Evolutionary conservation across 1,284 basidiomycete species (phyloP).

Genomic region (Cryptococcus sp.): DNA sequence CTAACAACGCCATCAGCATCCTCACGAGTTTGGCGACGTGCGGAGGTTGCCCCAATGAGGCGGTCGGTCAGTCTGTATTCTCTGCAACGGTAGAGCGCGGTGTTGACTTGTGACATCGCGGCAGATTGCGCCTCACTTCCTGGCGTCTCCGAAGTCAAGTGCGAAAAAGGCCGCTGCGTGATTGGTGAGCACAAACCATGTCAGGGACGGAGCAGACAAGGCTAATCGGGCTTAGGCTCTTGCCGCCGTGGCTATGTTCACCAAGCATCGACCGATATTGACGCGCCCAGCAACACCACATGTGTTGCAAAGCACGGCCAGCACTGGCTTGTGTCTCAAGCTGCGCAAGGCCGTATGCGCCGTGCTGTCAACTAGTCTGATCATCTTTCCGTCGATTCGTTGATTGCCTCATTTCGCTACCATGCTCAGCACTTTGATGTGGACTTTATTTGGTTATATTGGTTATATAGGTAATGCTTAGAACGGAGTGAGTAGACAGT

Average conservation of each 20-base stretch:
- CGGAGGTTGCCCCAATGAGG: constrained; percentile 27
- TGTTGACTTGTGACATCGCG: not conserved
- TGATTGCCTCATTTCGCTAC: too few relatives aligned
- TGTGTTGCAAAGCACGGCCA: constrained; percentile 3
- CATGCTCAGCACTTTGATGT: too few relatives aligned
- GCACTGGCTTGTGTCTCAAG: too few relatives aligned
- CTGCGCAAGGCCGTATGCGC: too few relatives aligned
- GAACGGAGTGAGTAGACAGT: too few relatives aligned
- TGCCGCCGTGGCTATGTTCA: constrained; percentile 26
- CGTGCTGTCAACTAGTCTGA: too few relatives aligned
- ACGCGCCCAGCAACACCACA: constrained; percentile 8
- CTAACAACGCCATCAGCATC: constrained; percentile 9
- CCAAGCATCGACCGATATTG: not conserved
- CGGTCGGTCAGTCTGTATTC: constrained; percentile 23
- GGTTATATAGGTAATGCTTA: too few relatives aligned
- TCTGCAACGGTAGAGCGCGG: not conserved
- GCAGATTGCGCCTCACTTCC: constrained; percentile 28
- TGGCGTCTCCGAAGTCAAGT: constrained; percentile 28
- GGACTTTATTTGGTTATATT: too few relatives aligned
- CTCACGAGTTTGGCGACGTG: constrained; percentile 23
- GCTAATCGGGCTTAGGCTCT: constrained; percentile 11
- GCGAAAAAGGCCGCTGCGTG: constrained; percentile 24
- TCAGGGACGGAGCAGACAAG: not conserved
- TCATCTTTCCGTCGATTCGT: too few relatives aligned
- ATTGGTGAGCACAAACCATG: constrained; percentile 22